Percentiles rank a stretch among this genome's conserved stretches.
Conservation (phyloP, 371 early-diverging fungal genomes). For the Syncephalastrum racemosum region DNA sequence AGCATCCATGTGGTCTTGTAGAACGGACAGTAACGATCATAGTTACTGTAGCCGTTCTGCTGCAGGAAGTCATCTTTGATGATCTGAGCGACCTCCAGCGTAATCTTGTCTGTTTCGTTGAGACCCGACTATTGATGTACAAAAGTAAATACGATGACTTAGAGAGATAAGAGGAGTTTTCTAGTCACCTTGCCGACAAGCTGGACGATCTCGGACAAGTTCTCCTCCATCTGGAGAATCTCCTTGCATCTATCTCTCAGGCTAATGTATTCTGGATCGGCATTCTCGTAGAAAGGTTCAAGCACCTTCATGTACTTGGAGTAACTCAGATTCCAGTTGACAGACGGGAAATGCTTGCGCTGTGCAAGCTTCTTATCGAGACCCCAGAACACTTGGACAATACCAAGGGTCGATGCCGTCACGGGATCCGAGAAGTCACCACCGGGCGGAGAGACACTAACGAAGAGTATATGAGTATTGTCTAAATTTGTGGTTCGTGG, state of each 20-base stretch:
- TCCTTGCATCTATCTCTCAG: conserved; percentile 96
- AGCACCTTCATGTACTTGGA: conserved; percentile 99
- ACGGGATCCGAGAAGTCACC: conserved; percentile 99
- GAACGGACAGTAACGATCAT: conserved; percentile 99
- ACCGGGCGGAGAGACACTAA: conserved; percentile 99
- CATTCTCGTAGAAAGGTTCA: conserved; percentile 94
- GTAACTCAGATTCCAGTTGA: conserved; percentile 99
- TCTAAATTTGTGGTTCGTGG: neutral
- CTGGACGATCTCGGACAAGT: conserved; percentile 99
- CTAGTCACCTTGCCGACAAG: conserved; percentile 91
- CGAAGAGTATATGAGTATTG: neutral
- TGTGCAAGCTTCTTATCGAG: conserved; percentile 99
- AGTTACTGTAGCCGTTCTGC: conserved; percentile 99
- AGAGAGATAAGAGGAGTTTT: neutral
- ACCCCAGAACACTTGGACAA: conserved; percentile 99
- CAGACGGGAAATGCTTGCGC: conserved; percentile 99
- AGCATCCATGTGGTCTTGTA: conserved; percentile 98
- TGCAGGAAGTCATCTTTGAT: conserved; percentile 99
- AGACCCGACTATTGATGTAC: conserved; percentile 70
- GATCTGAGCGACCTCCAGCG: conserved; percentile 96
- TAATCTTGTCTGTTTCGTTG: conserved; percentile 99
- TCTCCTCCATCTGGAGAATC: conserved; percentile 99
- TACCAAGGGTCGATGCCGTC: conserved; percentile 98
- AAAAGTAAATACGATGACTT: too few species aligned
- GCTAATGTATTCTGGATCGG: conserved; percentile 92